phyloP scores from a whole-genome alignment of 768 basidiomycete species.

The Gloeophyllum trabeum region DNA sequence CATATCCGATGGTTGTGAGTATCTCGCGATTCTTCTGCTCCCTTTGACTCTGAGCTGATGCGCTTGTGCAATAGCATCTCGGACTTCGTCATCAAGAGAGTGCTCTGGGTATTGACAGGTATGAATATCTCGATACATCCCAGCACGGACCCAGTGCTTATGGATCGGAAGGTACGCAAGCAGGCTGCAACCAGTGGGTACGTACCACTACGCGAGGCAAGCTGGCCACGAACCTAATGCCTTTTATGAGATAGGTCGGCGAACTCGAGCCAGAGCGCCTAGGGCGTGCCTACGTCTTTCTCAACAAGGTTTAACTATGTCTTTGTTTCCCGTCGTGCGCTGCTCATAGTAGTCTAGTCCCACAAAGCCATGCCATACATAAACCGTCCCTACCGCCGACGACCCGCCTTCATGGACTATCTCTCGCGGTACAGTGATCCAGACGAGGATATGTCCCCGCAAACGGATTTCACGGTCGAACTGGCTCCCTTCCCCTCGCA shows the following conservation, averaged over 20 bases:
- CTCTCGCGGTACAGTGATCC: slow-evolving; percentile 50
- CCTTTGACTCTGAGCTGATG: background rate
- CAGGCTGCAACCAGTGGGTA: slow-evolving; percentile 55
- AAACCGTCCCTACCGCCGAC: slow-evolving; percentile 41
- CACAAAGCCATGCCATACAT: slow-evolving; percentile 50
- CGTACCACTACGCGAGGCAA: background rate
- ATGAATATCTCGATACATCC: slow-evolving; percentile 1
- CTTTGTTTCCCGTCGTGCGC: too few species aligned
- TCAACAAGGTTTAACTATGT: slow-evolving; percentile 58
- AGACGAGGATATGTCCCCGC: slow-evolving; percentile 33
- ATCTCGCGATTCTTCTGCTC: too few species aligned
- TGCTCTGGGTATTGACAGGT: slow-evolving; percentile 54
- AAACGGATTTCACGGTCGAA: slow-evolving; percentile 33
- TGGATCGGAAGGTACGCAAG: slow-evolving; percentile 32
- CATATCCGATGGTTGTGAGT: slow-evolving; percentile 50
- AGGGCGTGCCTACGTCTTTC: slow-evolving; percentile 52
- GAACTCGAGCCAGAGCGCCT: slow-evolving; percentile 40
- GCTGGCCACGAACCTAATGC: background rate
- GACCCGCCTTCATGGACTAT: slow-evolving; percentile 29
- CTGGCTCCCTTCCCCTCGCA: slow-evolving; percentile 44
- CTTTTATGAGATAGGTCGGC: slow-evolving; percentile 25
- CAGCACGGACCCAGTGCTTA: slow-evolving; percentile 18
- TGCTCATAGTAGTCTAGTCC: slow-evolving; percentile 27
- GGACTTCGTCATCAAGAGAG: slow-evolving; percentile 47
- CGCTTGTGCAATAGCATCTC: slow-evolving; percentile 20